Evolutionary conservation across 495 filamentous ascomycete genomes (phyloP).

Genomic region (Talaromyces ruber): DNA sequence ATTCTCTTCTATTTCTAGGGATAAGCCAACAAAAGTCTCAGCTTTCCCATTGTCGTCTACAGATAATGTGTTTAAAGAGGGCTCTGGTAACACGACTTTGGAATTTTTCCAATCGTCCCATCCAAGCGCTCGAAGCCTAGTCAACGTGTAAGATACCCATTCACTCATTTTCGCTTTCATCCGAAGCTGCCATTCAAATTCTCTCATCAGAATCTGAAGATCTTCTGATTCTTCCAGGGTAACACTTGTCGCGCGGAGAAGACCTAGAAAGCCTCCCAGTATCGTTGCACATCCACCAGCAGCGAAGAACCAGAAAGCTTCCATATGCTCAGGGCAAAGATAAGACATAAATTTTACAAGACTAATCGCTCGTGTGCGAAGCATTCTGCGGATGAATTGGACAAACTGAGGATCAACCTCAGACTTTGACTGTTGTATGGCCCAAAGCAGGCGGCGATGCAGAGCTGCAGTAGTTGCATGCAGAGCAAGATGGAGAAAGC

Average conservation of each 20-base stretch:
- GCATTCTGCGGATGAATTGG: conserved; percentile 20
- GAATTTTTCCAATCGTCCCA: conserved; percentile 5
- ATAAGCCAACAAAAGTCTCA: neutral
- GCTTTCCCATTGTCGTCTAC: neutral
- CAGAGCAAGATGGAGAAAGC: conserved; percentile 75
- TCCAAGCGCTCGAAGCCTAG: conserved; percentile 2
- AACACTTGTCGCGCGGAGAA: neutral
- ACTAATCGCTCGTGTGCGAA: neutral
- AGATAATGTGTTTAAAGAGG: neutral
- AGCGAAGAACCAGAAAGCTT: conserved; percentile 9
- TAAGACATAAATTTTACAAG: neutral
- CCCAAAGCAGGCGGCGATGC: conserved; percentile 72
- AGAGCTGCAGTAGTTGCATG: conserved; percentile 81
- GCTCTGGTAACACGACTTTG: neutral
- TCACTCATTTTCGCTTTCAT: conserved; percentile 4
- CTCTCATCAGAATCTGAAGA: neutral
- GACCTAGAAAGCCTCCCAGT: neutral
- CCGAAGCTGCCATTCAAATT: conserved; percentile 2
- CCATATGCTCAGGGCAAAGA: conserved; percentile 3
- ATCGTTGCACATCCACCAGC: conserved; percentile 2
- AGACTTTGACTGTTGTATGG: conserved; percentile 31
- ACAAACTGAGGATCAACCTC: conserved; percentile 41
- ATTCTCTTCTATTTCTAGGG: neutral
- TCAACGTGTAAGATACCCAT: conserved; percentile 1
- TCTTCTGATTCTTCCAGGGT: neutral